Conservation (phyloP, 768 basidiomycete genomes). For the Tulasnella calospora region DNA sequence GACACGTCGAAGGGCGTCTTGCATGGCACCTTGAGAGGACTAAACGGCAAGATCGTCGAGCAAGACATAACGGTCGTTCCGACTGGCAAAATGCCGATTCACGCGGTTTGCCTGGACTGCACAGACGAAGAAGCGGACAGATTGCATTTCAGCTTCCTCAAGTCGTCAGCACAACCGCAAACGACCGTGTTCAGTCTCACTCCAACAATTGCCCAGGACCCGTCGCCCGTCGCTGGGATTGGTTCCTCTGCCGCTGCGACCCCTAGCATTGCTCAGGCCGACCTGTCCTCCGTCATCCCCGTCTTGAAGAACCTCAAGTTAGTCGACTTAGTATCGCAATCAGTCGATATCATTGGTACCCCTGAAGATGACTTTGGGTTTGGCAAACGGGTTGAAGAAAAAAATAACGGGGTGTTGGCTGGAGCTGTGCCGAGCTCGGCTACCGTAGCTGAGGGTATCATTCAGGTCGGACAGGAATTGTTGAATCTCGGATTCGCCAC, state of each 20-base stretch:
- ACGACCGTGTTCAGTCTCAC: slow-evolving; percentile 23
- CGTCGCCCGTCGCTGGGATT: background rate
- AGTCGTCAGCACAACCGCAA: background rate
- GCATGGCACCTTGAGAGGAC: slow-evolving; percentile 21
- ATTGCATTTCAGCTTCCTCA: slow-evolving; percentile 53
- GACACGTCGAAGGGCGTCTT: slow-evolving; percentile 34
- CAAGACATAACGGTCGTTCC: slow-evolving; percentile 26
- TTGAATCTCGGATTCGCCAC: slow-evolving; percentile 75
- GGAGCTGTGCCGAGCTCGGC: slow-evolving; percentile 73
- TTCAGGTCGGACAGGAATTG: slow-evolving; percentile 68
- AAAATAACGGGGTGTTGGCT: slow-evolving; percentile 54
- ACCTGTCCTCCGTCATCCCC: slow-evolving; percentile 48
- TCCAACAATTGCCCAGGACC: slow-evolving; percentile 11
- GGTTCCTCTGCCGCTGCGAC: slow-evolving; percentile 25
- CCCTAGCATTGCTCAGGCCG: slow-evolving; percentile 43
- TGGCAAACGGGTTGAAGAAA: slow-evolving; percentile 56
- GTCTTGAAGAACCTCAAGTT: slow-evolving; percentile 58
- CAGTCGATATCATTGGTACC: slow-evolving; percentile 32
- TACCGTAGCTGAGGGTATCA: slow-evolving; percentile 62
- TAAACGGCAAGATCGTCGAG: slow-evolving; percentile 21
- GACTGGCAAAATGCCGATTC: slow-evolving; percentile 50
- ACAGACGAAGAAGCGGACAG: slow-evolving; percentile 59
- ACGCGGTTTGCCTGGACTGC: slow-evolving; percentile 66
- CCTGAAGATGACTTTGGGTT: slow-evolving; percentile 51
- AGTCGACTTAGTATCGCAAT: slow-evolving; percentile 53